These are phyloP conservation scores for Pseudoperonospora humuli DNA, from an alignment of 352 stramenopile genomes.

Conservation along the genomic window DNA sequence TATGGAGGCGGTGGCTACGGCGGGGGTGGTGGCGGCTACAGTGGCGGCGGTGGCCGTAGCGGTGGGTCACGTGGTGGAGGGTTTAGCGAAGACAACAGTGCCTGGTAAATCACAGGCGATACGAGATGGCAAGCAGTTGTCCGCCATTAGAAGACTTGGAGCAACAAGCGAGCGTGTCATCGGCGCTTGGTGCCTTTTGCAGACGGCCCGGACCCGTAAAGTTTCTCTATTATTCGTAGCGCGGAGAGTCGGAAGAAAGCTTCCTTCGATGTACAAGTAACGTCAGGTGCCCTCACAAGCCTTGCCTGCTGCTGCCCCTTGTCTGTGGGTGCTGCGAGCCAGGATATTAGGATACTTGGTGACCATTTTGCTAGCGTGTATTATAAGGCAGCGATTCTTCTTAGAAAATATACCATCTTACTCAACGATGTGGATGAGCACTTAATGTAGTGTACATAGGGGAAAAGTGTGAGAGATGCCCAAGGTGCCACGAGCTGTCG, in stretches of 20 bases:
- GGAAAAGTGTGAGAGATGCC: constrained; percentile 2
- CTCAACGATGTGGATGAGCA: background rate
- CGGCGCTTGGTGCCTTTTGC: constrained; percentile 20
- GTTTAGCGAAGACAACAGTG: constrained; percentile 79
- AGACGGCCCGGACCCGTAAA: constrained; percentile 20
- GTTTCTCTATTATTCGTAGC: constrained; percentile 41
- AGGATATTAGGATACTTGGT: constrained; percentile 39
- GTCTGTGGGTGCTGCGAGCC: constrained; percentile 19
- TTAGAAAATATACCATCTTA: constrained; percentile 54
- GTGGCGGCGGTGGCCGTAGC: constrained; percentile 23
- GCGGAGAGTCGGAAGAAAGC: constrained; percentile 58
- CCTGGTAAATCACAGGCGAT: constrained; percentile 57
- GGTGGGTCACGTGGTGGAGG: constrained; percentile 32
- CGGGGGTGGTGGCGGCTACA: constrained; percentile 25
- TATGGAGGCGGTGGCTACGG: constrained; percentile 17
- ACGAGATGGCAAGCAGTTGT: constrained; percentile 38
- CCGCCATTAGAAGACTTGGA: constrained; percentile 34
- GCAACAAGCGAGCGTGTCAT: constrained; percentile 27
- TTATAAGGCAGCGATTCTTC: constrained; percentile 70
- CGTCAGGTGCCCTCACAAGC: constrained; percentile 44
- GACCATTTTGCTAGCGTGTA: constrained; percentile 69
- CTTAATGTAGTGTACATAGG: background rate
- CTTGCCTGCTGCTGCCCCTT: constrained; percentile 28
- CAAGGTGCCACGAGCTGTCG: constrained; percentile 18
- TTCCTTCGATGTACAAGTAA: constrained; percentile 75